Conservation (phyloP, 768 basidiomycete species). For the Rhodotorula diobovata region DNA sequence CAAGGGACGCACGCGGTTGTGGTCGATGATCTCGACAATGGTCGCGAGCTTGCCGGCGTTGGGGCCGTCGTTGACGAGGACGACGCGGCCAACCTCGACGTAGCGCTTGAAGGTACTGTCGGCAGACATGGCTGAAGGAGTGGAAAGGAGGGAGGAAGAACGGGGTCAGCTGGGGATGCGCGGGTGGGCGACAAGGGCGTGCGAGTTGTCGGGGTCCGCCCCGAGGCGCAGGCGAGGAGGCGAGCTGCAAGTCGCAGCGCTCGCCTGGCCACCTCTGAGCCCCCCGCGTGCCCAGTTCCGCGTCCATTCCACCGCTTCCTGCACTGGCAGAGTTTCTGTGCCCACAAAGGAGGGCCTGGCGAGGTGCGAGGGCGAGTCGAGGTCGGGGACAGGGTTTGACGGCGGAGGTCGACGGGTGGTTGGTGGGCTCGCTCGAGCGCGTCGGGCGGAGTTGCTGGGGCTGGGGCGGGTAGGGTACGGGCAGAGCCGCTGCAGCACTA, state of each 20-base stretch:
- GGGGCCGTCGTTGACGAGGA: slow-evolving; percentile 87
- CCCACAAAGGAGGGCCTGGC: too few relatives aligned
- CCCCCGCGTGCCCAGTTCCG: not conserved
- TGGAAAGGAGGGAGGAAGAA: not conserved
- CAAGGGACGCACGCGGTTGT: slow-evolving; percentile 80
- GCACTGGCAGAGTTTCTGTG: not conserved
- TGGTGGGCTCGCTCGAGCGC: not conserved
- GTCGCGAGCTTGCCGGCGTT: slow-evolving; percentile 83
- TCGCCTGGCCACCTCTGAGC: not conserved
- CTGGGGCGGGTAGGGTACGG: too few relatives aligned
- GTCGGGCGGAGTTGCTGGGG: not conserved
- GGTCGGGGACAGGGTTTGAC: not conserved
- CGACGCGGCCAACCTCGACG: slow-evolving; percentile 97
- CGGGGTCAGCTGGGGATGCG: not conserved
- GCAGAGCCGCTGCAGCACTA: too few relatives aligned
- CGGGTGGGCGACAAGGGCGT: not conserved
- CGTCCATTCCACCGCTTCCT: not conserved
- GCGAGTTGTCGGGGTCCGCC: not conserved
- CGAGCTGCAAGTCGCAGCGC: too few relatives aligned
- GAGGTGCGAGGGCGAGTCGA: not conserved
- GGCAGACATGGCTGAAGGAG: slow-evolving; percentile 9
- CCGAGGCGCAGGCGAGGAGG: too few relatives aligned
- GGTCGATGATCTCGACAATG: slow-evolving; percentile 96
- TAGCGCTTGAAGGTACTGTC: slow-evolving; percentile 78
- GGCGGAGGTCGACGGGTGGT: too few relatives aligned